A percentile compares a stretch with the other conserved stretches of the same genome.
Conservation (phyloP, 768 basidiomycete genomes). For the Hypholoma sublateritium region DNA sequence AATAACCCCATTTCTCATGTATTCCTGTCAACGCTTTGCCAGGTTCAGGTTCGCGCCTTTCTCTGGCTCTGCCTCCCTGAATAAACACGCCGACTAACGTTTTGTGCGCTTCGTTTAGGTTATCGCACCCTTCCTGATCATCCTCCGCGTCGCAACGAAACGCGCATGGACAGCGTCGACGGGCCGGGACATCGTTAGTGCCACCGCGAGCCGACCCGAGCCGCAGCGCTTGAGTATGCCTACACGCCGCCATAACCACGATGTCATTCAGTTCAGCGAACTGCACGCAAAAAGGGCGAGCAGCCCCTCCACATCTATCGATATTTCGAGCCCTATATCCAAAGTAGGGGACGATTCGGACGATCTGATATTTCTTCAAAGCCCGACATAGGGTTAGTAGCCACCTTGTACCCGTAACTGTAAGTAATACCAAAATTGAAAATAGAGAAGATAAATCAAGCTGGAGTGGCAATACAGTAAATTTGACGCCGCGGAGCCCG, state of each 20-base stretch:
- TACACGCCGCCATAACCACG: neutral
- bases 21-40: constrained; percentile 6
- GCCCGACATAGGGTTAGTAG: neutral
- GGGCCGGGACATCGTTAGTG: neutral
- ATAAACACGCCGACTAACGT: too few species aligned
- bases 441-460: neutral
- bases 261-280: constrained; percentile 5
- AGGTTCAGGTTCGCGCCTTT: constrained; percentile 1
- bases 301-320: neutral
- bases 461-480: neutral
- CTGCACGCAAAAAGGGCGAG: neutral
- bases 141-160: constrained; percentile 5
- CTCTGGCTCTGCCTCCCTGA: too few species aligned
- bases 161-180: constrained; percentile 5
- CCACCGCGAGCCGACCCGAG: neutral
- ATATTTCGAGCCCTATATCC: neutral
- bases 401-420: neutral
- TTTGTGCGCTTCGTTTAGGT: neutral
- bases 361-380: neutral
- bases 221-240: neutral
- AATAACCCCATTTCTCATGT: constrained; percentile 7
- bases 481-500: neutral
- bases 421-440: neutral
- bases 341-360: neutral
- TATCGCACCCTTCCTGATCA: constrained; percentile 5